A percentile compares a stretch with the other conserved stretches of the same genome.
Evolutionary conservation across 2,329 filamentous ascomycete genomes (phyloP).

Genomic region (Dryadomyces sulphureus): DNA sequence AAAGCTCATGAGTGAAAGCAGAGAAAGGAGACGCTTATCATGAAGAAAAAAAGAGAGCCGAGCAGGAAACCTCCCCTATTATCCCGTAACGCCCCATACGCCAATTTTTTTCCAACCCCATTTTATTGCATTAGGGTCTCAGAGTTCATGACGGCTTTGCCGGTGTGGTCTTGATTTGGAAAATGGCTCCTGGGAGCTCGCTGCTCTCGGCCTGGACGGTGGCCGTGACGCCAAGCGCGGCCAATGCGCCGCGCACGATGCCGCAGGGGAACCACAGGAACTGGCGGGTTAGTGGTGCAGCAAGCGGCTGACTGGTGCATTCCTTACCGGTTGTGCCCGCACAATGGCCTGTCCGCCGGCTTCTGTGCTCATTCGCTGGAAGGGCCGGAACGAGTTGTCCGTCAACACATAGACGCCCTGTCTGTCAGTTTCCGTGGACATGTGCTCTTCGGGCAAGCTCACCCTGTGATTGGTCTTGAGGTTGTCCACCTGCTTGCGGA

Average conservation of each 20-base stretch:
- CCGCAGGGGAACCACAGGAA: slow-evolving; percentile 95
- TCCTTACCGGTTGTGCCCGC: slow-evolving; percentile 67
- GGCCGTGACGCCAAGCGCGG: slow-evolving; percentile 80
- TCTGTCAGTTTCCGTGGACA: slow-evolving; percentile 9
- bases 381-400: slow-evolving; percentile 79
- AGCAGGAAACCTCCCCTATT: not conserved
- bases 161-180: slow-evolving; percentile 82
- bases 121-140: not conserved
- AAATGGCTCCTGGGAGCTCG: slow-evolving; percentile 77
- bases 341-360: slow-evolving; percentile 56
- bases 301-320: slow-evolving; percentile 9
- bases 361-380: slow-evolving; percentile 79
- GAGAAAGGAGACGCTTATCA: not conserved
- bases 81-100: not conserved
- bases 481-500: slow-evolving; percentile 96
- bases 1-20: not conserved
- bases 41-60: not conserved
- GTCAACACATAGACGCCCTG: slow-evolving; percentile 92
- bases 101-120: not conserved
- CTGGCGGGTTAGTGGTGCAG: slow-evolving; percentile 25
- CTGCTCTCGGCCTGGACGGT: slow-evolving; percentile 82
- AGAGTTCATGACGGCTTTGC: slow-evolving; percentile 39
- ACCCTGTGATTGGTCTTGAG: slow-evolving; percentile 94
- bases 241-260: slow-evolving; percentile 77
- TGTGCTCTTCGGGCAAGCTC: slow-evolving; percentile 14